Conservation (phyloP, 2,329 filamentous ascomycete species). For the Ceratocystis harringtonii region DNA sequence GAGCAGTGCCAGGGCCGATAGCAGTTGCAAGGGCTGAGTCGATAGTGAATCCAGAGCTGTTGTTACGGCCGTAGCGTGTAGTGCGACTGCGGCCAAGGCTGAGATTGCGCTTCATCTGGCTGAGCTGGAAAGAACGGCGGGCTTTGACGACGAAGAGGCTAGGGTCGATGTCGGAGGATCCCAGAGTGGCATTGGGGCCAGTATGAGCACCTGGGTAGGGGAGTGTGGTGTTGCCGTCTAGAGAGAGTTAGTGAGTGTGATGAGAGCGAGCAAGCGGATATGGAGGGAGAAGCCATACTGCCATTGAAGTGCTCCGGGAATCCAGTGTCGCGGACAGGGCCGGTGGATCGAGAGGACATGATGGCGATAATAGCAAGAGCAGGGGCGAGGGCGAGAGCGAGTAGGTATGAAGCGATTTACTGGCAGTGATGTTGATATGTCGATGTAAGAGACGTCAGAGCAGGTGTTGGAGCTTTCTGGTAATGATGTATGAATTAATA, state of each 20-base stretch:
- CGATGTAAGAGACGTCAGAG: too few relatives aligned
- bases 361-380: conserved; percentile 8
- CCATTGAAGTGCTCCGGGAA: conserved; percentile 38
- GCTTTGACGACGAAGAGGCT: conserved; percentile 30
- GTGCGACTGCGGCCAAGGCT: conserved; percentile 20
- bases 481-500: too few relatives aligned
- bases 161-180: conserved; percentile 37
- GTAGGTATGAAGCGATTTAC: background rate
- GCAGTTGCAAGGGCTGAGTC: conserved; percentile 12
- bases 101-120: conserved; percentile 30
- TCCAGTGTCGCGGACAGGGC: conserved; percentile 31
- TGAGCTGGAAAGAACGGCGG: conserved; percentile 31
- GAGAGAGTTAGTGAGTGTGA: background rate
- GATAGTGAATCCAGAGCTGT: conserved; percentile 8
- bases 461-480: too few relatives aligned
- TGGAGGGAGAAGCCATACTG: conserved; percentile 24
- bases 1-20: conserved; percentile 8
- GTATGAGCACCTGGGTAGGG: conserved; percentile 48
- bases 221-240: conserved; percentile 43
- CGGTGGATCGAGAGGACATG: conserved; percentile 19
- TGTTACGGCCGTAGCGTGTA: conserved; percentile 4
- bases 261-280: background rate
- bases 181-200: conserved; percentile 41
- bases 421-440: too few relatives aligned
- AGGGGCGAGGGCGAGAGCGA: background rate